Base-by-base conservation (phyloP, 768 basidiomycete species). In the Cyclocybe cylindracea region DNA sequence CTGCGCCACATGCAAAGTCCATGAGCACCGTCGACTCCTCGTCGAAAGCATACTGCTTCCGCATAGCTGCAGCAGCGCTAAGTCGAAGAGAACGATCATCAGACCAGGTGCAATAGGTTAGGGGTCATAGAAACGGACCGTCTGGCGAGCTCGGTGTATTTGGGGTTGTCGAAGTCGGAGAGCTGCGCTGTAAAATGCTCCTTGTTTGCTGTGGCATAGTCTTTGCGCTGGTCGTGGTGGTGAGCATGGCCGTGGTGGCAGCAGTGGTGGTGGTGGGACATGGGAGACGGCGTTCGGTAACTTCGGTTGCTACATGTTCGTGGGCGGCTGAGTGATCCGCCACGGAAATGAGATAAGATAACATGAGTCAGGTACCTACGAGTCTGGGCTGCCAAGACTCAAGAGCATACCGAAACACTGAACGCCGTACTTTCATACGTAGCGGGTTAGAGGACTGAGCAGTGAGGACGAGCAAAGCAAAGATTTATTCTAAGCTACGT, bases 1-100 rank as follows among this genome's bases (percentile, higher is more conserved):
- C 89, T 54, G 80, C 80, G 10, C 88, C 87, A 62, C 89, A 91
- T 4, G 89, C 89, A 60, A 79, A 91, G 58, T 91, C 89, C 77
- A 91, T 72, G 13, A 86, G 72, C 5, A 66, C 71, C 5, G 88
- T 89, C 5, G 58, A 60, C 29, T 81, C 75, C 39, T 79, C 78
- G 47, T 83, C 71, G 58, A 91, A 85, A 0, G 70, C 55, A 54
- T 78, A 80, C 8, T 63, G 64, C 19, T 69, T 56, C 19, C 68
- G 69, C 40, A 79, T 70, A 6, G 67, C 73, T n/a, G 46, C 52
- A 7, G 72, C 74, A 10, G 71, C 61, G 46, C 72, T 76, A 29
- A 13, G 14, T 39, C 16, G 16, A 39, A 48, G 41, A 52, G 39
- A 33, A 53, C 41, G 16, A 16, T 1, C 32, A 34, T 39, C 19